Evolutionary conservation across 306 rosid species (phyloP), one percentile per base, ranked within the genome.

Genomic region (Vicia faba): DNA sequence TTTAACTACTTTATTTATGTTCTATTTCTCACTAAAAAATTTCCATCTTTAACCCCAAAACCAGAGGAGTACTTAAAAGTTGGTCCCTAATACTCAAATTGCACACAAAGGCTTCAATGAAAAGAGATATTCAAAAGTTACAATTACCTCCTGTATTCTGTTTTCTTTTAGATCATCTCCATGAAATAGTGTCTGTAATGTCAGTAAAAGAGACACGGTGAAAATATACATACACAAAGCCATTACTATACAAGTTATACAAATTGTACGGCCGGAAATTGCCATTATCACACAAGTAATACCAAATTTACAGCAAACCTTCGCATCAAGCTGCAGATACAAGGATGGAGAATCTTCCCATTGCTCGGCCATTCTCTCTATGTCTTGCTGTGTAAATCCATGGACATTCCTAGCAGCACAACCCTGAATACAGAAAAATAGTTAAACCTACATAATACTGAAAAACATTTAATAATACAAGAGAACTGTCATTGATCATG

Each of bases 381-480:
- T 83, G 54, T 77, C 96, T 15, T 86, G 90, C 25, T 73, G 88
- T 12, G 84, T 80, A 73, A 89, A 89, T 64, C 96, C 85, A 64
- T 93, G 98, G 66, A 93, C 96, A 75, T 93, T 93, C 85, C 98
- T 89, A 20, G 96, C 98, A 2, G 96, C 93, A 29, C 98, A 92
- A 68, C 98, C 98, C 98, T 92, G 79, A 72, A 71, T 76, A 53
- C 12, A 64, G 40, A 77, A 58, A 76, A 61, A 72, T 19, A 53
- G 41, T 70, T 35, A 84, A 81, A 36, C 31, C 54, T 61, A 72
- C 41, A 38, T 45, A 41, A 60, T 26, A 36, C 16, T 19, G 59
- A 71, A 33, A 63, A 41, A 50, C 10, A 15, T 45, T 28, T 35
- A 59, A 75, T 49, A 43, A 75, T 50, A 56, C 13, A 61, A 61